Conservation (phyloP, 768 basidiomycete genomes). For the Rhizopogon roseolus region DNA sequence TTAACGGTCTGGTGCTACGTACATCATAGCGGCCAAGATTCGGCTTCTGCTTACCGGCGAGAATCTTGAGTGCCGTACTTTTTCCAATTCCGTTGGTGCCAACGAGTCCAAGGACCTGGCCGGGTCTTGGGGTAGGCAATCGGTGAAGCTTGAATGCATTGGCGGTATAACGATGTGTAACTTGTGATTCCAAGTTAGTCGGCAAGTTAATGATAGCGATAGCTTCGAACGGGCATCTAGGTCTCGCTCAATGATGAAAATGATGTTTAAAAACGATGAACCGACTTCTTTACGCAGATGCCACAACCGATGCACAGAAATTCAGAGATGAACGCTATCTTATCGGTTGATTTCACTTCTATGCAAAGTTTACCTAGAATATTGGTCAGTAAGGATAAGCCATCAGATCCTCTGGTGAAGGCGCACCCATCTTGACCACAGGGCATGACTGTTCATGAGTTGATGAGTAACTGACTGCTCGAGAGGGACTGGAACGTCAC, state of each 20-base stretch:
- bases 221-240: slow-evolving; percentile 97
- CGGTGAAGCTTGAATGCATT: slow-evolving; percentile 99
- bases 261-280: slow-evolving; percentile 6
- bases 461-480: slow-evolving; percentile 5
- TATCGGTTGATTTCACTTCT: slow-evolving; percentile 92
- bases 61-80: slow-evolving; percentile 93
- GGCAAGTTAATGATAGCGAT: slow-evolving; percentile 99
- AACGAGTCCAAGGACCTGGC: slow-evolving; percentile 97
- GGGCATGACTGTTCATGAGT: slow-evolving; percentile 70
- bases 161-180: slow-evolving; percentile 97
- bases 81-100: slow-evolving; percentile 99
- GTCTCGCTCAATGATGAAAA: neutral
- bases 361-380: slow-evolving; percentile 90
- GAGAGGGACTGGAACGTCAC: slow-evolving; percentile 27
- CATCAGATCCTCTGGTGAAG: neutral
- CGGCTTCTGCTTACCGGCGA: slow-evolving; percentile 96
- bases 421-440: slow-evolving; percentile 92
- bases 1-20: slow-evolving; percentile 21
- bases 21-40: slow-evolving; percentile 97
- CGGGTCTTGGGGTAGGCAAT: slow-evolving; percentile 92
- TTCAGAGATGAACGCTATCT: slow-evolving; percentile 98
- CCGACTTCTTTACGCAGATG: slow-evolving; percentile 99
- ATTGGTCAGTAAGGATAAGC: neutral
- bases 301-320: slow-evolving; percentile 99
- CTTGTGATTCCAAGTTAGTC: slow-evolving; percentile 92